These are phyloP conservation scores for Ganoderma leucocontextum DNA, from an alignment of 1,284 basidiomycete species.

Conservation along the genomic window DNA sequence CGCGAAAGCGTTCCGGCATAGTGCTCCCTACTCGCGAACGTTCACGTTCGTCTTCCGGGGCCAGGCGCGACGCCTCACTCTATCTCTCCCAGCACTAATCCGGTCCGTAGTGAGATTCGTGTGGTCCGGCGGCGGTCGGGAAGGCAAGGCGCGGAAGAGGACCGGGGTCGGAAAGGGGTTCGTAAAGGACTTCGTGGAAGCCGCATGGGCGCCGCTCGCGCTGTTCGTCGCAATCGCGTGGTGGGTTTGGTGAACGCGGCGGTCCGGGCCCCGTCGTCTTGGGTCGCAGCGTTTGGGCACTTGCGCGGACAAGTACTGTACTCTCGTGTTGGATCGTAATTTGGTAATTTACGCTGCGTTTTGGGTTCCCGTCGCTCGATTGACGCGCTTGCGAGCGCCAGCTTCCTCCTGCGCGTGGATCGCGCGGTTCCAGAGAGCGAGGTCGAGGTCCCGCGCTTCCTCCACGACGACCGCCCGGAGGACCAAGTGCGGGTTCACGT, in stretches of 20 bases:
- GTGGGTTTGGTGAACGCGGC: constrained; percentile 34
- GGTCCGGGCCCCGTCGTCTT: background rate
- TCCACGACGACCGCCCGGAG: constrained; percentile 60
- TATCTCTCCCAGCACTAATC: constrained; percentile 29
- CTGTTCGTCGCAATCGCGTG: constrained; percentile 40
- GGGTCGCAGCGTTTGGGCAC: background rate
- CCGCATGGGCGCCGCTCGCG: constrained; percentile 48
- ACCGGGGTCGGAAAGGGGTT: constrained; percentile 43
- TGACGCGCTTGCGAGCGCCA: background rate
- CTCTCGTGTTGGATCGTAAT: background rate
- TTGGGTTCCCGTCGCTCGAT: background rate
- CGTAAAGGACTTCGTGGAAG: constrained; percentile 41
- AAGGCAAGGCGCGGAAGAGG: constrained; percentile 21
- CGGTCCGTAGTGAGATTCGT: constrained; percentile 21
- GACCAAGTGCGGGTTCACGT: constrained; percentile 50
- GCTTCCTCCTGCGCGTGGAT: constrained; percentile 35
- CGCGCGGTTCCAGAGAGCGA: constrained; percentile 53
- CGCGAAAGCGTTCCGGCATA: constrained; percentile 24
- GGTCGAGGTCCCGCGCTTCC: constrained; percentile 53
- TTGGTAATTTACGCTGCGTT: constrained; percentile 1
- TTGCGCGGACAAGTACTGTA: background rate
- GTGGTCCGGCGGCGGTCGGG: constrained; percentile 19
- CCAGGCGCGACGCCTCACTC: constrained; percentile 38
- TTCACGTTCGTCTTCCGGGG: constrained; percentile 41
- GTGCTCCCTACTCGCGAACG: constrained; percentile 24